A percentile compares a stretch with the other conserved stretches of the same genome.
phyloP scores from a whole-genome alignment of 2,329 filamentous ascomycete species.

The Diaporthe capsici region DNA sequence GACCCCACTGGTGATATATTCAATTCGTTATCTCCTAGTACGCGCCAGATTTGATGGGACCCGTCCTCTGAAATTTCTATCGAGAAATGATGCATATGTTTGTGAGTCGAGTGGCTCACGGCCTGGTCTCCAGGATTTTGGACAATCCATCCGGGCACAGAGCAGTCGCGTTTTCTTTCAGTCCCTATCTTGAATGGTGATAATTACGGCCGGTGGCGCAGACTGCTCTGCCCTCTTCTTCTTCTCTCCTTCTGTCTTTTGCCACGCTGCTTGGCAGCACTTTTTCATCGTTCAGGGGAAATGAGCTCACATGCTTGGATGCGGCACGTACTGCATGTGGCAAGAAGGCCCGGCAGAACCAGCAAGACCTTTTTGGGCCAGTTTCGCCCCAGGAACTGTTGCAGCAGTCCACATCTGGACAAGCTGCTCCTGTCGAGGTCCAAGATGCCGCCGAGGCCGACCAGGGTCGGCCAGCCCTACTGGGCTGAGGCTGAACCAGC shows the following conservation, averaged over 20 bases:
- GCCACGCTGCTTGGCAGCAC: not conserved
- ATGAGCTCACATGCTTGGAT: not conserved
- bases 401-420: not conserved
- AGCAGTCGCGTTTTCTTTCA: not conserved
- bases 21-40: not conserved
- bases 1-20: not conserved
- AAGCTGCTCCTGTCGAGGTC: not conserved
- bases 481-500: conserved; percentile 26
- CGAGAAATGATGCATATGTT: not conserved
- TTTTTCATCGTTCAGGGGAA: not conserved
- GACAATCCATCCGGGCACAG: not conserved
- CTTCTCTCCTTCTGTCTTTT: not conserved
- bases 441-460: not conserved
- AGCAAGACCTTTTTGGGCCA: not conserved
- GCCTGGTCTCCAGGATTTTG: not conserved
- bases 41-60: not conserved
- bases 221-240: not conserved
- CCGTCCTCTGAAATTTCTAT: not conserved
- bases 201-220: not conserved
- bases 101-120: not conserved
- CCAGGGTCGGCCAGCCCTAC: conserved; percentile 11
- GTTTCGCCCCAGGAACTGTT: not conserved
- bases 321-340: not conserved
- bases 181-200: not conserved
- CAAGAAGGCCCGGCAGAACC: not conserved